Evolutionary conservation across 768 basidiomycete genomes (phyloP).

Genomic region (Dentipellis fragilis): DNA sequence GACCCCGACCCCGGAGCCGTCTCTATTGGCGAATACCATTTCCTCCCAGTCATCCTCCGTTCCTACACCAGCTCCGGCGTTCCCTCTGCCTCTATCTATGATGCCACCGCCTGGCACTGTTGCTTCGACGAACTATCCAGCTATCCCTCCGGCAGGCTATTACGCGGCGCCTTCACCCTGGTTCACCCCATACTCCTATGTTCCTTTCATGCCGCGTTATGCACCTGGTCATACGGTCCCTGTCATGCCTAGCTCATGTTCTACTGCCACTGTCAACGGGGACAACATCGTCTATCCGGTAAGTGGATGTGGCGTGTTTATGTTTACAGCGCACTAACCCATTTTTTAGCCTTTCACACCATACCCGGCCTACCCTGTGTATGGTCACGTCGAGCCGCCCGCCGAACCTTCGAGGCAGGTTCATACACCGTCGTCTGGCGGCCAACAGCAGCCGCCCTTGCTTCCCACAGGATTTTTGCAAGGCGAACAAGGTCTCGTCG

Average conservation of each 20-base stretch:
- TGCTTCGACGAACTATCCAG: not conserved
- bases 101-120: not conserved
- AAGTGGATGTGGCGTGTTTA: no score
- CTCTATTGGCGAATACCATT: not conserved
- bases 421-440: not conserved
- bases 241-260: not conserved
- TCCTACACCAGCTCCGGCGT: not conserved
- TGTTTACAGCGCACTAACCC: not conserved
- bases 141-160: constrained; percentile 7
- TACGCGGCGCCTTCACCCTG: constrained; percentile 8
- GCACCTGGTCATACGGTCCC: not conserved
- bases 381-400: not conserved
- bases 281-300: no score
- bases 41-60: not conserved
- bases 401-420: not conserved
- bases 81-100: not conserved
- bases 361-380: not conserved
- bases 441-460: constrained; percentile 39
- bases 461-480: constrained; percentile 62
- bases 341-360: not conserved
- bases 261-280: no score
- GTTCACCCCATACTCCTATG: constrained; percentile 10
- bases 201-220: constrained; percentile 36
- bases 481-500: constrained; percentile 60
- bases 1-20: not conserved